Base-by-base conservation (phyloP, 2,329 filamentous ascomycete species). In the Cytospora chrysosperma region DNA sequence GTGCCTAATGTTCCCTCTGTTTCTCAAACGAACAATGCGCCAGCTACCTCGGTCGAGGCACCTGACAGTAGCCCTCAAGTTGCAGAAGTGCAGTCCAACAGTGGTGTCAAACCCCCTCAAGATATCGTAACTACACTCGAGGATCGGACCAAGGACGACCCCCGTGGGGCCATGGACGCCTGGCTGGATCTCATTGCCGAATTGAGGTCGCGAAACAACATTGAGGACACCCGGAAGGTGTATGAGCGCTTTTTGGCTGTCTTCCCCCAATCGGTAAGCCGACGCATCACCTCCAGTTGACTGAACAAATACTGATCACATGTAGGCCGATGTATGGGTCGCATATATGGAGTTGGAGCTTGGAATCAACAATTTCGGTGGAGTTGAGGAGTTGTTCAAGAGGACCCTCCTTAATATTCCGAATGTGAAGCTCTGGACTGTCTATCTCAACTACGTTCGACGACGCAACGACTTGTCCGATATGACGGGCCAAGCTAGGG, bases 371-470 rank as follows among this genome's bases (percentile, higher is more conserved):
- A 91, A 97, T 68, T 89, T 95, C 65, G 82, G 84, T 63, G 86
- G 87, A 54, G 88, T 96, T 19, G 94, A 97, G 75, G 83, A 87
- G 59, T 88, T 99, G 26, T 97, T 99, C 75, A 87, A 86, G 67
- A 86, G 87, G 69, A 93, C 90, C 34, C 85, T 99, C 47, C 83
- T 92, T 69, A 85, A 85, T 10, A 88, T 95, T 24, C 89, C 91
- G 13, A 91, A 94, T 73, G 89, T 98, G 47, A 86, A 90, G 66
- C 84, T 99, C 24, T 99, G 93, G 92, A 92, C 90, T 8, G 85
- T 93, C 34, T 99, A 99, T 74, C 86, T 99, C 66, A 93, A 97
- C 76, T 97, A 98, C 74, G 91, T 98, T 67, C 92, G 95, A 59
- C 90, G 95, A 55, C 86, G 92, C 68, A 95, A 97, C 75, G 94